These are phyloP conservation scores for Marvania coccoides DNA, from an alignment of 139 green algal species.

Conservation along the genomic window DNA sequence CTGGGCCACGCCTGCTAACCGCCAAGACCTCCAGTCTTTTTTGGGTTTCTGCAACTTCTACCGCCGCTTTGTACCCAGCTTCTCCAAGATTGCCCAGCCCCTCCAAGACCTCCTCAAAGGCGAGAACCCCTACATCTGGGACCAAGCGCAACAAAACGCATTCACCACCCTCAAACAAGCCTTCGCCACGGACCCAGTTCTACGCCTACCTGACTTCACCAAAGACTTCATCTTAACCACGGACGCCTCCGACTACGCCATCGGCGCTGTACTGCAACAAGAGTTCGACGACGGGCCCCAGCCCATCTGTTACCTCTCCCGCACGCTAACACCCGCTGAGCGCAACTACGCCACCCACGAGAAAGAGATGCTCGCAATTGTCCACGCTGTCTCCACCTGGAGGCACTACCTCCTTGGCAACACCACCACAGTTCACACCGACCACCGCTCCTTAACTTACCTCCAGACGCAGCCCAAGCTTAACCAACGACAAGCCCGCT, in stretches of 20 bases:
- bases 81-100: slow-evolving; percentile 18
- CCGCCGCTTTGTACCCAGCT: slow-evolving; percentile 25
- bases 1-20: slow-evolving; percentile 16
- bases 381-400: slow-evolving; percentile 18
- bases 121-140: neutral
- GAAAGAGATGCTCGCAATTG: slow-evolving; percentile 31
- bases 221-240: neutral
- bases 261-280: slow-evolving; percentile 12
- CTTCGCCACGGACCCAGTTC: neutral
- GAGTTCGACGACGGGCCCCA: slow-evolving; percentile 1
- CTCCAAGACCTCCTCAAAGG: neutral
- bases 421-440: slow-evolving; percentile 10
- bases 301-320: slow-evolving; percentile 22
- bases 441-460: slow-evolving; percentile 22
- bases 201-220: neutral
- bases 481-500: slow-evolving; percentile 8
- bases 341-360: slow-evolving; percentile 33
- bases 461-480: slow-evolving; percentile 6
- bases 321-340: slow-evolving; percentile 25
- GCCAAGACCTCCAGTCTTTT: slow-evolving; percentile 29
- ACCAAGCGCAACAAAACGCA: neutral
- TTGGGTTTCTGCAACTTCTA: slow-evolving; percentile 44
- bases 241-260: slow-evolving; percentile 20
- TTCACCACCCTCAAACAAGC: slow-evolving; percentile 5
- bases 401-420: slow-evolving; percentile 20